Base-by-base conservation (phyloP, 2,329 filamentous ascomycete genomes). In the Ophiosphaerella narmari region DNA sequence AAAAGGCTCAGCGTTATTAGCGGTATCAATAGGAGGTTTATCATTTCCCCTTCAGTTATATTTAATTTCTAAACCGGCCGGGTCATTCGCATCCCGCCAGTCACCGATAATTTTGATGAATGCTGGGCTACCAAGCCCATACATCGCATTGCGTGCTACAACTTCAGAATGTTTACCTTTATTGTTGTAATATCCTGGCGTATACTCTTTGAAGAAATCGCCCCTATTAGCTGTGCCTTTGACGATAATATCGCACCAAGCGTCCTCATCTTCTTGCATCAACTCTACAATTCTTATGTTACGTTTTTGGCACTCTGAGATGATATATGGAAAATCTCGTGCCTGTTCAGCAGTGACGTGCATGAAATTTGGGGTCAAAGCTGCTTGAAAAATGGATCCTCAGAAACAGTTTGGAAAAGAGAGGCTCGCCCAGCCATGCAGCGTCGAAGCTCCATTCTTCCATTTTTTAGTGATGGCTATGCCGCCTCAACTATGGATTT, bases 381-480 rank as follows among this genome's bases (percentile, higher is more conserved):
- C 60, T 4, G 55, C 61, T 23, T 66, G 63, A 2, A 58, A 52
- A 7, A 64, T 36, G 1, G 51, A 52, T 1, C 35, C 67, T 64
- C 58, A 79, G 77, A 74, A 83, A 80, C 39, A 84, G 57, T 86
- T 86, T 1, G 83, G 82, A 50, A 85, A 85, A 0, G 73, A 75
- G 53, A 71, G 68, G 0, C 71, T 76, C 5, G 74, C 65, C 5
- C 79, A 65, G 8, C 82, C 83, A 63, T 86, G 82, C 0, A 85
- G 71, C 0, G 82, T 85, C 0, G 71, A 60, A 0, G 78, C 62
- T 0, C 78, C 80, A 0, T 74, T 66, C 16, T 67, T 66, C 64
- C 79, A 82, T 55, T 79, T 78, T 2, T 79, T 68, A 7, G 75
- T 74, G 33, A 84, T 65, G 11, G 77, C 69, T 4, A 67, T 49